Evolutionary conservation across 129 eudicot species (phyloP).

Genomic region (Heracleum sosnowskyi): DNA sequence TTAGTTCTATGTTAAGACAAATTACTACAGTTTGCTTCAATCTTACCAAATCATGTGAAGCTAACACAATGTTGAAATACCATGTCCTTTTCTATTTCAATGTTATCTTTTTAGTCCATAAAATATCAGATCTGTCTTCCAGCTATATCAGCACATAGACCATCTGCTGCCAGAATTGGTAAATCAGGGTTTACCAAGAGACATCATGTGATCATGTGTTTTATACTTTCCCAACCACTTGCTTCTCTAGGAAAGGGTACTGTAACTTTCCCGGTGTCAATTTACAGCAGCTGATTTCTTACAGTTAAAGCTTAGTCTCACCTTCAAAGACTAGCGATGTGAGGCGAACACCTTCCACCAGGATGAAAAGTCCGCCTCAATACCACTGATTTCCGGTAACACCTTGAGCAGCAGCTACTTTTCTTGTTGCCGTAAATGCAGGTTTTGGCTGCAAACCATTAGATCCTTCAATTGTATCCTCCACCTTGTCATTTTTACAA

Average conservation of each 20-base stretch:
- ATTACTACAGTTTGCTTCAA: not conserved
- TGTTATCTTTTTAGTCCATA: not conserved
- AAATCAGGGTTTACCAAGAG: not conserved
- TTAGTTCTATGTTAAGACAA: not conserved
- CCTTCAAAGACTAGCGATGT: not conserved
- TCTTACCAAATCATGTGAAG: not conserved
- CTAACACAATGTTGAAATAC: not conserved
- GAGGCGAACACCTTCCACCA: not conserved
- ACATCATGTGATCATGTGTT: not conserved
- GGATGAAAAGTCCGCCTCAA: constrained; percentile 15
- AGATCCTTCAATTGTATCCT: constrained; percentile 50
- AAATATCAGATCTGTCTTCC: not conserved
- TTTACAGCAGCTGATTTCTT: not conserved
- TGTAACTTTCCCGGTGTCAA: constrained; percentile 3
- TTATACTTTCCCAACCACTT: not conserved
- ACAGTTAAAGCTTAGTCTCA: not conserved
- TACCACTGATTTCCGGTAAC: constrained; percentile 82
- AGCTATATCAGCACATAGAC: not conserved
- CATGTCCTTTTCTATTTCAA: not conserved
- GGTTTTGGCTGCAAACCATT: constrained; percentile 74
- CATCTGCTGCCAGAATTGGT: not conserved
- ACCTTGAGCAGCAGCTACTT: constrained; percentile 82
- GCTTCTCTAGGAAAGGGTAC: not conserved
- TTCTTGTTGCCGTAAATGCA: constrained; percentile 67
- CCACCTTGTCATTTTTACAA: constrained; percentile 61